Evolutionary conservation across 768 basidiomycete genomes (phyloP).

Genomic region (Aureoboletus auriporus): DNA sequence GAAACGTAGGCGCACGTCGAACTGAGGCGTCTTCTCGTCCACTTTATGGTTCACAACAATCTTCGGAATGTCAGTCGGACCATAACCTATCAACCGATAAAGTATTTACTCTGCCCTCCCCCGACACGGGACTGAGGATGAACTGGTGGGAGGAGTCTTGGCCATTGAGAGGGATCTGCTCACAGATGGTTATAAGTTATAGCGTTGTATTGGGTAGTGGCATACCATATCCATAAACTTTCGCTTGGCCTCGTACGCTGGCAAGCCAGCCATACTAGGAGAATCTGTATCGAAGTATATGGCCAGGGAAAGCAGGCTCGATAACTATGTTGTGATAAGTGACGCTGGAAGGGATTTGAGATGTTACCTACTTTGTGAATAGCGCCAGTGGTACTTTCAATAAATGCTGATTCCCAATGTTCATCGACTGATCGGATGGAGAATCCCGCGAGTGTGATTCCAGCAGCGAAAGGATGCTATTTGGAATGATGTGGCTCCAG

Average conservation of each 20-base stretch:
- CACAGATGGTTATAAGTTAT: background rate
- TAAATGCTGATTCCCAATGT: conserved; percentile 86
- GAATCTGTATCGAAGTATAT: conserved; percentile 96
- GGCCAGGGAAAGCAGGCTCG: conserved; percentile 80
- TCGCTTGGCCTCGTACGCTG: conserved; percentile 59
- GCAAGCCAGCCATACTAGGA: conserved; percentile 66
- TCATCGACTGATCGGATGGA: conserved; percentile 86
- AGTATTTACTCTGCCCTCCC: conserved; percentile 76
- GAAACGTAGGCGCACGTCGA: conserved; percentile 84
- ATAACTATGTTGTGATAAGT: conserved; percentile 49
- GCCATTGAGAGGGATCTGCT: conserved; percentile 50
- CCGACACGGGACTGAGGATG: conserved; percentile 92
- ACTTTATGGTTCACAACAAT: conserved; percentile 79
- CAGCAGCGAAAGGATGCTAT: conserved; percentile 93
- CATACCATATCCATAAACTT: conserved; percentile 72
- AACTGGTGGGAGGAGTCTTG: conserved; percentile 67
- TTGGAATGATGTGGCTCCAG: background rate
- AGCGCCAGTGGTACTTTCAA: conserved; percentile 80
- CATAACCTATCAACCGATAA: background rate
- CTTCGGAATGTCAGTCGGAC: conserved; percentile 32
- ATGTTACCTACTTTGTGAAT: conserved; percentile 73
- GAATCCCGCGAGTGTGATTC: conserved; percentile 84
- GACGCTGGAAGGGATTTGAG: background rate
- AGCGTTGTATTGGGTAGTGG: background rate
- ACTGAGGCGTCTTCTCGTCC: conserved; percentile 71